These are phyloP conservation scores for Linnemannia elongata DNA, from an alignment of 192 early-diverging fungal species.

Conservation along the genomic window DNA sequence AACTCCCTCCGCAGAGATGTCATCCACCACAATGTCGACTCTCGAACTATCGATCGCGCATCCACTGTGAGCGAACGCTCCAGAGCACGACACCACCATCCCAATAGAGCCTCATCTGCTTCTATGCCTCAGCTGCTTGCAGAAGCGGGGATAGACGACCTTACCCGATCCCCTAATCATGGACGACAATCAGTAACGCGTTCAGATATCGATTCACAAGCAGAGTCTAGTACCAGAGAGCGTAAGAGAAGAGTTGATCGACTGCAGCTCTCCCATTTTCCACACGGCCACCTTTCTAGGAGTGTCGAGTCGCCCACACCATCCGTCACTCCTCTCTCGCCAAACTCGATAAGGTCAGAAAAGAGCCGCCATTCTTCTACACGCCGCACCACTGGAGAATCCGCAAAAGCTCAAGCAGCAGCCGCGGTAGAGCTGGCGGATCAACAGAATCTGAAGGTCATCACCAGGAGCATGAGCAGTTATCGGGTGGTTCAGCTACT, in stretches of 20 bases:
- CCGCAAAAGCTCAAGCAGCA: neutral
- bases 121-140: slow-evolving; percentile 11
- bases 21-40: neutral
- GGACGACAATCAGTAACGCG: neutral
- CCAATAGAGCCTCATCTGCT: neutral
- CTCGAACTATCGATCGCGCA: neutral
- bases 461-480: slow-evolving; percentile 34
- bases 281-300: neutral
- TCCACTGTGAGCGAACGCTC: neutral
- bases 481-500: slow-evolving; percentile 43
- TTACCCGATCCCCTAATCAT: neutral
- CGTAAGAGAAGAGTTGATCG: slow-evolving; percentile 6
- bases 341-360: slow-evolving; percentile 12
- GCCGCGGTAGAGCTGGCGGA: slow-evolving; percentile 7
- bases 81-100: neutral
- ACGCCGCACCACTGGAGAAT: neutral
- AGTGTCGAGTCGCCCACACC: neutral
- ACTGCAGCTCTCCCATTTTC: slow-evolving; percentile 12
- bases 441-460: slow-evolving; percentile 27
- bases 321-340: slow-evolving; percentile 14
- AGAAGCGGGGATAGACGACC: neutral
- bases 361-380: slow-evolving; percentile 19
- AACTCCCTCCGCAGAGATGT: neutral
- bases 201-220: slow-evolving; percentile 4
- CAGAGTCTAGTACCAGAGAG: neutral